A percentile compares a stretch with the other conserved stretches of the same genome.
phyloP scores from a whole-genome alignment of 129 eudicot species.

The sunflower (Helianthus annuus) region DNA sequence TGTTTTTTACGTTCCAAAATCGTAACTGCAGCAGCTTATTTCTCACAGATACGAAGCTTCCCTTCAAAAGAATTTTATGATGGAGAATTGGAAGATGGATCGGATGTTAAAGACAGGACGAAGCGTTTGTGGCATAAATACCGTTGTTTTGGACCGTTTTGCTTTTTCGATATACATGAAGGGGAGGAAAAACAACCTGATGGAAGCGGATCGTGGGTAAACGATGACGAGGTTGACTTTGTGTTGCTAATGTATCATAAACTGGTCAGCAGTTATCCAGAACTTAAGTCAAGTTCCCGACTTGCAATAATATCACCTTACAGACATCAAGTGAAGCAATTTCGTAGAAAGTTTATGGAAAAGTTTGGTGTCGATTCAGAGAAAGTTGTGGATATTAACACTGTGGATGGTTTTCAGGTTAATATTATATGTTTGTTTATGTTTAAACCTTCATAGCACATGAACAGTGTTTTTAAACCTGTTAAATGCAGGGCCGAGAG shows the following conservation, averaged over 20 bases:
- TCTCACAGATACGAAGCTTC: conserved; percentile 76
- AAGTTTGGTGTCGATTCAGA: conserved; percentile 78
- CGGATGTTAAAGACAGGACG: conserved; percentile 64
- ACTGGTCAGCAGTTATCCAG: conserved; percentile 69
- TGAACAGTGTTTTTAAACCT: background rate
- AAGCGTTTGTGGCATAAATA: conserved; percentile 80
- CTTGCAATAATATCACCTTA: conserved; percentile 93
- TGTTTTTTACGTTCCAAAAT: background rate
- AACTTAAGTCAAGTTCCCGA: conserved; percentile 75
- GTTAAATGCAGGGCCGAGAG: conserved; percentile 72
- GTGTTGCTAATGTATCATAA: conserved; percentile 71
- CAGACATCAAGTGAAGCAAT: conserved; percentile 73
- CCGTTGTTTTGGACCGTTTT: conserved; percentile 89
- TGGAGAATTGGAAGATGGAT: conserved; percentile 80
- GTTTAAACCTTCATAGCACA: conserved; percentile 7
- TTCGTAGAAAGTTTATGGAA: conserved; percentile 51
- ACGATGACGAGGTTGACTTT: conserved; percentile 88
- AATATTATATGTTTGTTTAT: background rate
- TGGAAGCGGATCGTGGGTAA: conserved; percentile 74
- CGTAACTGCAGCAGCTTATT: conserved; percentile 10
- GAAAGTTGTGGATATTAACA: conserved; percentile 87
- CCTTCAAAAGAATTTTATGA: conserved; percentile 87
- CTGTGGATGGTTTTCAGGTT: conserved; percentile 98
- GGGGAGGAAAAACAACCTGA: conserved; percentile 73
- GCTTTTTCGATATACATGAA: conserved; percentile 87